Evolutionary conservation across 73 alveolate species (phyloP).

Genomic region (Tetrahymena thermophila): DNA sequence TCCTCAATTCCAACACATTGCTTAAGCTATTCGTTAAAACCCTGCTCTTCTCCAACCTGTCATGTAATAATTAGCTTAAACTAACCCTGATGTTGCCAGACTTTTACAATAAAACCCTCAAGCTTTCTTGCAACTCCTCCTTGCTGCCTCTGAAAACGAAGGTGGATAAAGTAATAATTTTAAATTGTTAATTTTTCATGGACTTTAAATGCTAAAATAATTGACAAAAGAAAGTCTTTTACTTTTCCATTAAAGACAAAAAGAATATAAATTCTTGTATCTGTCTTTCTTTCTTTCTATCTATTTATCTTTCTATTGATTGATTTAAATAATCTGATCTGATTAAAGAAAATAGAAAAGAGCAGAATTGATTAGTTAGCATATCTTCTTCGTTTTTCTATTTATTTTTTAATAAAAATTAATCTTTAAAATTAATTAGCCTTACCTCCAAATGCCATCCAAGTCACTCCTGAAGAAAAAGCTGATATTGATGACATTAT

Average conservation of each 20-base stretch:
- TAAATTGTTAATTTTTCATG: not conserved
- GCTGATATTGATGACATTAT: slow-evolving; percentile 29
- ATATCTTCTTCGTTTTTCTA: not conserved
- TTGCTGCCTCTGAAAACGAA: slow-evolving; percentile 14
- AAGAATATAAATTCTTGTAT: too few species aligned
- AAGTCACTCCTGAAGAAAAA: slow-evolving; percentile 23
- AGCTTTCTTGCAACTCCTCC: slow-evolving; percentile 10
- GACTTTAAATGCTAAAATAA: too few species aligned
- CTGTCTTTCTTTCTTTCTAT: not conserved
- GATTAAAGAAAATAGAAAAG: not conserved
- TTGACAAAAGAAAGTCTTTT: too few species aligned
- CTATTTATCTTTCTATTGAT: not conserved
- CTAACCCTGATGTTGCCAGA: slow-evolving; percentile 20
- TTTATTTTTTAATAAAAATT: not conserved
- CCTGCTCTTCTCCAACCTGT: slow-evolving; percentile 12
- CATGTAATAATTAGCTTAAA: not conserved
- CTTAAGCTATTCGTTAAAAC: slow-evolving; percentile 25
- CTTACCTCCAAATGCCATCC: slow-evolving; percentile 6
- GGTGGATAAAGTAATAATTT: not conserved
- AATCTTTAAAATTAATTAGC: not conserved
- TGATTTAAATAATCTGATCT: not conserved
- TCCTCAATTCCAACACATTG: slow-evolving; percentile 20
- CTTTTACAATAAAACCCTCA: slow-evolving; percentile 29
- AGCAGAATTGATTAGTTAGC: not conserved
- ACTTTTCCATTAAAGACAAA: too few species aligned